A percentile compares a stretch with the other conserved stretches of the same genome.
phyloP scores from a whole-genome alignment of 2,329 filamentous ascomycete genomes.

The Monosporascus sp. region DNA sequence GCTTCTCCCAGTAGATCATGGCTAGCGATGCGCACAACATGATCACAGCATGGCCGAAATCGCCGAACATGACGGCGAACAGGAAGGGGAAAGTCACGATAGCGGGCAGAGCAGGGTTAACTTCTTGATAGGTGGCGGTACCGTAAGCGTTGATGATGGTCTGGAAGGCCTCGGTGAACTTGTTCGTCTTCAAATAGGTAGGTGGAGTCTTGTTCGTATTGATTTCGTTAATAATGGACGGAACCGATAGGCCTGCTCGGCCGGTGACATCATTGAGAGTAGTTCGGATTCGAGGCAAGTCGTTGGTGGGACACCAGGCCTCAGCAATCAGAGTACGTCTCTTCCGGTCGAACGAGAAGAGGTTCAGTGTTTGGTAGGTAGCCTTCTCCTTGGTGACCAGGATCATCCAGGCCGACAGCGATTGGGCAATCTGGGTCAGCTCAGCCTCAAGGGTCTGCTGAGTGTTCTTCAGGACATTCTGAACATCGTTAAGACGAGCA shows the following conservation, averaged over 20 bases:
- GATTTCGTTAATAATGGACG: conserved; percentile 98
- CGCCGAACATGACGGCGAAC: conserved; percentile 99
- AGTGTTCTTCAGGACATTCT: conserved; percentile 89
- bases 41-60: conserved; percentile 87
- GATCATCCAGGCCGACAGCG: conserved; percentile 93
- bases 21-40: conserved; percentile 78
- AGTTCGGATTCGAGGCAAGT: conserved; percentile 80
- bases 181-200: conserved; percentile 97
- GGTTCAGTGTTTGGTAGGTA: conserved; percentile 90
- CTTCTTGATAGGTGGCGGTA: conserved; percentile 93
- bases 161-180: conserved; percentile 96
- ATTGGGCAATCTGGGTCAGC: conserved; percentile 87
- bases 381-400: conserved; percentile 98
- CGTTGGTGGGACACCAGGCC: conserved; percentile 93
- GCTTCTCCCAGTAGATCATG: conserved; percentile 97
- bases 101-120: conserved; percentile 92
- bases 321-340: conserved; percentile 96
- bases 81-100: conserved; percentile 99
- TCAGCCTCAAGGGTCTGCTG: conserved; percentile 91
- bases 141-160: conserved; percentile 99
- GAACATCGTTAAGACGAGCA: conserved; percentile 81
- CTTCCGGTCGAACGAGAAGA: conserved; percentile 93
- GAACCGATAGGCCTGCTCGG: conserved; percentile 89
- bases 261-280: conserved; percentile 97
- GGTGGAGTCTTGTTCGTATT: conserved; percentile 95